Evolutionary conservation across 257 asterid genomes (phyloP), one percentile per base, ranked within the genome.

Genomic region (Solanum medicagineum): DNA sequence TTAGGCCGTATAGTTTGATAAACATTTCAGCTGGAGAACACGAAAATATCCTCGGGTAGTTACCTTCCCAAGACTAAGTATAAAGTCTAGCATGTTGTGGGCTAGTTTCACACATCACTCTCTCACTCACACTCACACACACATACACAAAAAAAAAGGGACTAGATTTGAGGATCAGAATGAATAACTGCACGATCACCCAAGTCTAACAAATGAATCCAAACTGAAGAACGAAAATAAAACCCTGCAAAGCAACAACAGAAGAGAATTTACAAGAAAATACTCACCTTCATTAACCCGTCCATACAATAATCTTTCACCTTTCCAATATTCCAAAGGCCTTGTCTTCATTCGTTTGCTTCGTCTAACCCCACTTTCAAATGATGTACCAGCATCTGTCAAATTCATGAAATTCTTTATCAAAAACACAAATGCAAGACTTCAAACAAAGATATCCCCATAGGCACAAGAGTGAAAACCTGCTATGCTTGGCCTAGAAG

Each of bases 311-410:
- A 92, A 85, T 83, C 97, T 90, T 92, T 95, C 99, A 32, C 99
- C 99, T 90, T 90, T 94, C 99, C 99, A 94, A 88, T 84, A 97
- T 82, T 92, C 97, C 84, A 97, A 90, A 84, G 98, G 98, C 87
- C 98, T 95, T 86, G 84, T 90, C 90, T 87, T 94, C 86, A 93
- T 88, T 89, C 99, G 88, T 92, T 89, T 93, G 95, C 99, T 97
- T 86, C 96, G 92, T 81, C 99, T 93, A 62, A 95, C 89, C 81
- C 98, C 99, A 87, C 86, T 59, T 79, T 92, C 98, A 81, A 91
- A 90, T 54, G 92, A 66, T 71, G 97, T 95, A 83, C 98, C 98
- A 85, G 91, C 90, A 47, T 91, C 99, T 96, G 94, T 87, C 82
- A 88, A 85, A 86, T 88, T 56, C 84, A 85, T 15, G 83, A 77